Conservation (phyloP, 1,284 basidiomycete species). For the Athelia psychrophila region DNA sequence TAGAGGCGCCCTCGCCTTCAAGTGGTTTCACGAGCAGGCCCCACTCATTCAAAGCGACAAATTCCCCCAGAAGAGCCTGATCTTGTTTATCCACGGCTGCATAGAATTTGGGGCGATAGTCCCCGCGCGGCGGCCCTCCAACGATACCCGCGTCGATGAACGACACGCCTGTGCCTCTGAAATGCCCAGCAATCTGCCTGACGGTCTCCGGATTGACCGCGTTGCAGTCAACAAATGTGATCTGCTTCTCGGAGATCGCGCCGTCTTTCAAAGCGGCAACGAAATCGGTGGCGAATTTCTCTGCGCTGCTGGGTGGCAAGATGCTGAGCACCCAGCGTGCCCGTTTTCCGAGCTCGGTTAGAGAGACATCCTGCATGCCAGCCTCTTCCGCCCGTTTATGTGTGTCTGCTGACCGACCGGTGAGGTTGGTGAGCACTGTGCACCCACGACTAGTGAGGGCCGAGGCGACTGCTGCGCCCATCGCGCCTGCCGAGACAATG, state of each 20-base stretch:
- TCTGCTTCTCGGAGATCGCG: conserved; percentile 4
- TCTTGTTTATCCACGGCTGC: conserved; percentile 41
- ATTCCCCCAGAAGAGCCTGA: conserved; percentile 35
- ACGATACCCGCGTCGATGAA: conserved; percentile 62
- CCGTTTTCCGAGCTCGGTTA: conserved; percentile 39
- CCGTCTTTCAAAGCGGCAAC: conserved; percentile 12
- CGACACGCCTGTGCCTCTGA: conserved; percentile 34
- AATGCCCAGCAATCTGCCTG: conserved; percentile 43
- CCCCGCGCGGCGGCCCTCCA: conserved; percentile 47
- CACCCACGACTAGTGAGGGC: conserved; percentile 39
- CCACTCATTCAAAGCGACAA: conserved; percentile 36
- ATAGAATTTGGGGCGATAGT: conserved; percentile 53
- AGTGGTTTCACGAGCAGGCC: conserved; percentile 46
- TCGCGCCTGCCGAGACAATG: conserved; percentile 40
- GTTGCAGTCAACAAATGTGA: conserved; percentile 55
- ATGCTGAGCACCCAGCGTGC: conserved; percentile 53
- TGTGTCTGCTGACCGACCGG: conserved; percentile 47
- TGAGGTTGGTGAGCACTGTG: conserved; percentile 48
- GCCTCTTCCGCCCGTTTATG: conserved; percentile 45
- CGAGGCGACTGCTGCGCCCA: conserved; percentile 41
- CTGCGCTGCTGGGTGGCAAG: conserved; percentile 53
- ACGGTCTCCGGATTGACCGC: conserved; percentile 52
- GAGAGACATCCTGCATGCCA: conserved; percentile 48
- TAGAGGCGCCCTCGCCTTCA: conserved; percentile 41
- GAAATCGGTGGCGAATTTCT: conserved; percentile 44